Conservation (phyloP, 495 filamentous ascomycete species). For the Apodospora peruviana region DNA sequence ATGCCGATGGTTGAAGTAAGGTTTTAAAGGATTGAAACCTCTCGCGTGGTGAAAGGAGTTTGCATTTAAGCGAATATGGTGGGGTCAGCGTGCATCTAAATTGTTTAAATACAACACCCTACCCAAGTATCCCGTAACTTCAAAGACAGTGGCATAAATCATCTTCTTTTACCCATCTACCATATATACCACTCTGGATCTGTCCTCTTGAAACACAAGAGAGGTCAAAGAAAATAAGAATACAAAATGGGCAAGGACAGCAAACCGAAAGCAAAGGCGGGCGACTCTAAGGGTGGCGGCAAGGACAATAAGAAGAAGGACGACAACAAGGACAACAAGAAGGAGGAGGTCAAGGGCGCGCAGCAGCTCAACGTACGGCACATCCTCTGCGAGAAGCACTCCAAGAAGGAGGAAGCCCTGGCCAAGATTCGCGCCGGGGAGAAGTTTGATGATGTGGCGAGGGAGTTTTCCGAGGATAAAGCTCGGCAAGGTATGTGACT, state of each 20-base stretch:
- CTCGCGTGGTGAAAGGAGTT: no score
- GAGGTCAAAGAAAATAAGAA: neutral
- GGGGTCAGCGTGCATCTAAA: no score
- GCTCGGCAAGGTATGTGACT: conserved; percentile 61
- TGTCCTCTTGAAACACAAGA: neutral
- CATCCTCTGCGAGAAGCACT: conserved; percentile 86
- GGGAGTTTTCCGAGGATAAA: conserved; percentile 85
- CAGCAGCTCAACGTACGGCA: conserved; percentile 81
- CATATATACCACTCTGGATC: no score
- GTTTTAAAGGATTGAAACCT: no score
- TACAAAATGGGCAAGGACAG: conserved; percentile 21
- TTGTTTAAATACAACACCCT: no score
- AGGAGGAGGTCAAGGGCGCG: conserved; percentile 58
- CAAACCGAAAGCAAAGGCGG: conserved; percentile 12
- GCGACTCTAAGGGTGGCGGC: conserved; percentile 7
- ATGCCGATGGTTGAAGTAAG: no score
- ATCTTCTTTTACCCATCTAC: no score
- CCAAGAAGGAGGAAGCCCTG: conserved; percentile 82
- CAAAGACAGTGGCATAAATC: no score
- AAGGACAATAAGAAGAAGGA: conserved; percentile 4
- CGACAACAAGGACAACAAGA: conserved; percentile 24
- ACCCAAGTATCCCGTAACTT: no score
- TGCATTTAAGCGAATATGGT: no score
- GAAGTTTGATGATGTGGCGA: conserved; percentile 86
- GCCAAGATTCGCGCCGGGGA: conserved; percentile 67